Evolutionary conservation across 768 basidiomycete species (phyloP).

Genomic region (Neoboletus brunneissimus): DNA sequence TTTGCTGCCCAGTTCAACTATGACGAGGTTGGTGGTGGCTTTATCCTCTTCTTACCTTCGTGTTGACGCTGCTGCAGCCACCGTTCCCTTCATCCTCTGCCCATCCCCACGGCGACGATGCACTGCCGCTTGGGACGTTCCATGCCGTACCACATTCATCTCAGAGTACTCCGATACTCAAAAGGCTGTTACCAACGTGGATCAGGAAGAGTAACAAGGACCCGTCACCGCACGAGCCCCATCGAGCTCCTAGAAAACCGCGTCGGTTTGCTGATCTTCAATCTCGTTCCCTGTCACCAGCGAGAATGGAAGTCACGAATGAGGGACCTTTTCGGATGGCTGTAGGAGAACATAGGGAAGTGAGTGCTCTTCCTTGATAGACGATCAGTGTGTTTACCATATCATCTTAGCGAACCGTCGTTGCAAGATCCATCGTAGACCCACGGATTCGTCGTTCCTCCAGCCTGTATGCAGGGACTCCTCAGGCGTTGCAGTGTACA

Average conservation of each 20-base stretch:
- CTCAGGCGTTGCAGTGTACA: neutral
- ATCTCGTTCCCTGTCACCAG: neutral
- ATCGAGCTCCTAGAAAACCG: neutral
- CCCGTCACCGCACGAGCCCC: neutral
- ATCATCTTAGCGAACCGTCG: neutral
- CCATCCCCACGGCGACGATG: neutral
- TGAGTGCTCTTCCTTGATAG: neutral
- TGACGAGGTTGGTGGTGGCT: neutral
- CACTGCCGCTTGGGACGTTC: neutral
- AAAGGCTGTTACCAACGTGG: neutral
- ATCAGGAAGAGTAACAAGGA: neutral
- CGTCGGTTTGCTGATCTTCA: neutral
- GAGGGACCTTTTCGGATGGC: neutral
- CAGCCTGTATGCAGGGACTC: neutral
- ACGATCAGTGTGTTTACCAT: neutral
- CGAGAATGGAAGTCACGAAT: neutral
- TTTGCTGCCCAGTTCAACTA: neutral
- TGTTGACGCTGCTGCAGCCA: neutral
- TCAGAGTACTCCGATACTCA: neutral
- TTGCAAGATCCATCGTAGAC: neutral
- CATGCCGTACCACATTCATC: neutral
- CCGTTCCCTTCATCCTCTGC: neutral
- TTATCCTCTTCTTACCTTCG: neutral
- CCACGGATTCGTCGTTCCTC: neutral
- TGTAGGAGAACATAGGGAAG: neutral